Evolutionary conservation across 2,329 filamentous ascomycete species (phyloP).

Genomic region (Curvularia sp.): DNA sequence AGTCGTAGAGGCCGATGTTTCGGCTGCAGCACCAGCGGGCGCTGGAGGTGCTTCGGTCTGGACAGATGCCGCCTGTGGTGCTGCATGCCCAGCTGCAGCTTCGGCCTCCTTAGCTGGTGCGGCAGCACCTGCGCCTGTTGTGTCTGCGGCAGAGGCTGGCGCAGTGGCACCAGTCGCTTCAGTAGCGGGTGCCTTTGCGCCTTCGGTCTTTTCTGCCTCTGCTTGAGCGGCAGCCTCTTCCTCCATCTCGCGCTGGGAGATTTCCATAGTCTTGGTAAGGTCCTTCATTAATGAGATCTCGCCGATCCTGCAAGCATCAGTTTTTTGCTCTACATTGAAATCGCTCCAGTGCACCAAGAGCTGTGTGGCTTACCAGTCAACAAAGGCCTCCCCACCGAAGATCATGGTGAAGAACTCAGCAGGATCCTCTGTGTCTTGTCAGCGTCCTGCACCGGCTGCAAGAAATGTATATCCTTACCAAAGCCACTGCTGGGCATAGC

Average conservation of each 20-base stretch:
- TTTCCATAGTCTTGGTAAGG: slow-evolving; percentile 97
- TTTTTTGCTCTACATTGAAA: neutral
- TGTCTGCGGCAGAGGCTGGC: slow-evolving; percentile 15
- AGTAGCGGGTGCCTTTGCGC: slow-evolving; percentile 29
- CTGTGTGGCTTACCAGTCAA: slow-evolving; percentile 68
- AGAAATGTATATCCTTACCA: slow-evolving; percentile 57
- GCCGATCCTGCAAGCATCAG: slow-evolving; percentile 68
- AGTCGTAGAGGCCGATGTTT: slow-evolving; percentile 38
- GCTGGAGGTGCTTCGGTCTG: slow-evolving; percentile 48
- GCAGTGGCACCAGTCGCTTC: slow-evolving; percentile 20
- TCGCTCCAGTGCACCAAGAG: neutral
- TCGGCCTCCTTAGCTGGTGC: slow-evolving; percentile 54
- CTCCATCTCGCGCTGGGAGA: slow-evolving; percentile 82
- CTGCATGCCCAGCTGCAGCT: slow-evolving; percentile 51
- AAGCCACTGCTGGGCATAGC: slow-evolving; percentile 92
- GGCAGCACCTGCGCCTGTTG: slow-evolving; percentile 38
- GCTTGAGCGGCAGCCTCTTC: slow-evolving; percentile 67
- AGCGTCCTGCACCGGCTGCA: slow-evolving; percentile 23
- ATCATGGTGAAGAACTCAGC: slow-evolving; percentile 98
- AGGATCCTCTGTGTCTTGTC: slow-evolving; percentile 71
- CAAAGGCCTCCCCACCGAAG: slow-evolving; percentile 94
- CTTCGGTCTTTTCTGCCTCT: slow-evolving; percentile 43
- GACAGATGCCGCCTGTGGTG: slow-evolving; percentile 47
- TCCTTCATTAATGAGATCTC: slow-evolving; percentile 99
- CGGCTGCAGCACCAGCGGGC: slow-evolving; percentile 56